Evolutionary conservation across 176 grass and related monocot species (phyloP).

Genomic region (Zoysia pacifica): DNA sequence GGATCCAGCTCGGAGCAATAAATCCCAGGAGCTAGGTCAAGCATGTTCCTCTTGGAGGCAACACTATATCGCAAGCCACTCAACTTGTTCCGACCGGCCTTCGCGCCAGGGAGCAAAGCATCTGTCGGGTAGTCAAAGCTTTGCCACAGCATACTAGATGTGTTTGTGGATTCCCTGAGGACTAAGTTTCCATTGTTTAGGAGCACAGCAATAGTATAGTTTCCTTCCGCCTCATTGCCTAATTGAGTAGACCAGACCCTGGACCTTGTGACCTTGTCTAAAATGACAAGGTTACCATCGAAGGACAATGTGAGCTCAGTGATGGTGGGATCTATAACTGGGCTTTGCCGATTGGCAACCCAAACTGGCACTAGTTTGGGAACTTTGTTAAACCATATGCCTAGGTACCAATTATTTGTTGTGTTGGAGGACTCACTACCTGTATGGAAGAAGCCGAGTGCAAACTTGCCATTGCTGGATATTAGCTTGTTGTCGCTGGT

Average conservation of each 20-base stretch:
- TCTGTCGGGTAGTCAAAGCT: conserved; percentile 6
- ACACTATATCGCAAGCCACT: not conserved
- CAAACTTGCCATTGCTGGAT: conserved; percentile 34
- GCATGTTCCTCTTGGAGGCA: not conserved
- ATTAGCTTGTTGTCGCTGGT: conserved; percentile 27
- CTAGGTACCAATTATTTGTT: conserved; percentile 40
- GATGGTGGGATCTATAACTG: conserved; percentile 23
- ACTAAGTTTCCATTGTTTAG: conserved; percentile 8
- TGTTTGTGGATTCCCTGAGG: not conserved
- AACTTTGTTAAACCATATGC: conserved; percentile 46
- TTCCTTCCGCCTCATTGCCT: not conserved
- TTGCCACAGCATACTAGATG: not conserved
- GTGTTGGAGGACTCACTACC: conserved; percentile 2
- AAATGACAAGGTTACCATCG: not conserved
- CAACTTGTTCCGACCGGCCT: not conserved
- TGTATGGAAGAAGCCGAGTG: conserved; percentile 45
- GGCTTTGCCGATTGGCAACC: conserved; percentile 44
- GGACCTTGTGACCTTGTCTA: not conserved
- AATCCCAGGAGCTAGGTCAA: not conserved
- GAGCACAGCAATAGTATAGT: not conserved
- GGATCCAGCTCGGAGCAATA: not conserved
- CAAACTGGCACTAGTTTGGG: conserved; percentile 32
- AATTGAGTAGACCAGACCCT: not conserved
- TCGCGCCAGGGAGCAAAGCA: not conserved
- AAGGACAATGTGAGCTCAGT: conserved; percentile 25